Percentiles rank a stretch among this genome's conserved stretches.
Conservation (phyloP, 225 moss, liverwort and hornwort species). For the Bryoerythrophyllum caledonicum region DNA sequence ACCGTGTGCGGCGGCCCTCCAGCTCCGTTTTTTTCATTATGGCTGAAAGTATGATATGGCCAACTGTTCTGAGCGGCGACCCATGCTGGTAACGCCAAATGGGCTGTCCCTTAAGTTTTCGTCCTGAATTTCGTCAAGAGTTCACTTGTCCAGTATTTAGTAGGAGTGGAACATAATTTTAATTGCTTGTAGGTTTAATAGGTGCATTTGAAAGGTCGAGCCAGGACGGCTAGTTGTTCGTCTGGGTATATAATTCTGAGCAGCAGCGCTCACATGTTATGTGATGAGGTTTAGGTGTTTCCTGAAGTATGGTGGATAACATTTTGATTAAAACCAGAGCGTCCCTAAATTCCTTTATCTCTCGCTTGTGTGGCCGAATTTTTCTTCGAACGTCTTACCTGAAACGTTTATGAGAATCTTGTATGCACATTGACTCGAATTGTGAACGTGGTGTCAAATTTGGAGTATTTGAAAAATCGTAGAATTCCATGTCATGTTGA, state of each 20-base stretch:
- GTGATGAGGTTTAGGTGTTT: conserved; percentile 27
- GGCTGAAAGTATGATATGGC: conserved; percentile 25
- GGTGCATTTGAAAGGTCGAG: conserved; percentile 13
- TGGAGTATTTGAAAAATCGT: no score
- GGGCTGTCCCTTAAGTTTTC: conserved; percentile 36
- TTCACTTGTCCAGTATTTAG: conserved; percentile 27
- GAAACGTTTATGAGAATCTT: no score
- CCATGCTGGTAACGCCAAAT: conserved; percentile 25
- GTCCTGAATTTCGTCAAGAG: conserved; percentile 27
- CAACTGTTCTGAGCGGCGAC: conserved; percentile 25
- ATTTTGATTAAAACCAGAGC: conserved; percentile 1
- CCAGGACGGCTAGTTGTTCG: conserved; percentile 14
- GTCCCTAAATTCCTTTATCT: neutral
- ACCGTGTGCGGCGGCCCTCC: conserved; percentile 21
- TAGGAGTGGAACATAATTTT: conserved; percentile 19
- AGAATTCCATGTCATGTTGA: no score
- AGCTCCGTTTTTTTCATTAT: conserved; percentile 27
- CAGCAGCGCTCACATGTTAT: conserved; percentile 5
- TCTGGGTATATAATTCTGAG: conserved; percentile 18
- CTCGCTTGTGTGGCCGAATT: neutral
- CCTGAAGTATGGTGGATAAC: conserved; percentile 5
- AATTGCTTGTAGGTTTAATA: conserved; percentile 22
- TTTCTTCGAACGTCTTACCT: no score
- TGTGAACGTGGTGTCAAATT: no score
- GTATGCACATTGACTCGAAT: no score